phyloP scores from a whole-genome alignment of 139 green algal genomes.

The Pleodorina starrii region DNA sequence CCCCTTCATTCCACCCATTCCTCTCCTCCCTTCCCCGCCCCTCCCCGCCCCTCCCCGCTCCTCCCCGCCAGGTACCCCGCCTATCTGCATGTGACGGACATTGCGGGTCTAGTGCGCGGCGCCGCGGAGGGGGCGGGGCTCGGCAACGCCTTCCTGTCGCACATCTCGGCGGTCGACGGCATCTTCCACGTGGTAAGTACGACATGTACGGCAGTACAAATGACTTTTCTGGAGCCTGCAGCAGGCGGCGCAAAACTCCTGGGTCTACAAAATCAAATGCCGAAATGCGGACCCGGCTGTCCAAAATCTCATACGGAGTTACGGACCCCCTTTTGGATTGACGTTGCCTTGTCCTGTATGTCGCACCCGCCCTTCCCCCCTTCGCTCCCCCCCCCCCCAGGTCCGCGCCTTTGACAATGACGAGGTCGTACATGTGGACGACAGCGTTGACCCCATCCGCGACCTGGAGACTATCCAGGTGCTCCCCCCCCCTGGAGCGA shows the following conservation, averaged over 20 bases:
- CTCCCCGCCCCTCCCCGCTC: background rate
- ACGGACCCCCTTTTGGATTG: no score
- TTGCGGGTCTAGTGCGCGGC: slow-evolving; percentile 90
- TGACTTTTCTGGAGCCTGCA: no score
- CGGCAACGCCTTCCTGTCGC: slow-evolving; percentile 93
- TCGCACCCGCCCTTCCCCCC: no score
- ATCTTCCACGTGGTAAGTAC: slow-evolving; percentile 88
- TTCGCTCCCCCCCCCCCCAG: slow-evolving; percentile 17
- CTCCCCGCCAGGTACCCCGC: slow-evolving; percentile 77
- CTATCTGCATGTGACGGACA: slow-evolving; percentile 93
- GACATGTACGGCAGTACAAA: no score
- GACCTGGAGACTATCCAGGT: slow-evolving; percentile 94
- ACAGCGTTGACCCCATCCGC: slow-evolving; percentile 91
- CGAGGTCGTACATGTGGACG: slow-evolving; percentile 79
- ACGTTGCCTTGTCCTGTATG: no score
- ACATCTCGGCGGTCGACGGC: slow-evolving; percentile 94
- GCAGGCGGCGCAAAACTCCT: no score
- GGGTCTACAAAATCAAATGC: no score
- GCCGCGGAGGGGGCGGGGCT: slow-evolving; percentile 86
- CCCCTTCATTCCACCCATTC: no score
- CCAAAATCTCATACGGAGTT: no score
- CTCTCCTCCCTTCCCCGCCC: no score
- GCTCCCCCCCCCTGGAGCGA: no score
- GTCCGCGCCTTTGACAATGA: slow-evolving; percentile 87
- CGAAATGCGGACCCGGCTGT: no score